These are phyloP conservation scores for Arachnomyces sp. DNA, from an alignment of 2,329 filamentous ascomycete genomes.

Conservation along the genomic window DNA sequence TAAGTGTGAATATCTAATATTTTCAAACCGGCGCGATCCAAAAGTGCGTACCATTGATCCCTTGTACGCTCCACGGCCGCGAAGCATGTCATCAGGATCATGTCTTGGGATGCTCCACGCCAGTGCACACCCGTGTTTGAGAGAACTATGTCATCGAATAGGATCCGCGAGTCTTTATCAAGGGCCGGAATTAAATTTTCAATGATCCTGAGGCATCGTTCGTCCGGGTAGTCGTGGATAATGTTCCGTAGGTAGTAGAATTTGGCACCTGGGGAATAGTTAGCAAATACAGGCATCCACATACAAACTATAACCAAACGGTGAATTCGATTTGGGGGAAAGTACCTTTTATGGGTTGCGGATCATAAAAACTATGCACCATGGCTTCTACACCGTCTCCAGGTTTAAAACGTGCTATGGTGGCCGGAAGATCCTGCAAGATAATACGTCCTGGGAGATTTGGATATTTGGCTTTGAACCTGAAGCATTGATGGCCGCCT, in stretches of 20 bases:
- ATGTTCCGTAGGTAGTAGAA: conserved; percentile 21
- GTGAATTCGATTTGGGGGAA: too few relatives aligned
- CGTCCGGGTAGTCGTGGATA: conserved; percentile 21
- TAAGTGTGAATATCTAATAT: too few relatives aligned
- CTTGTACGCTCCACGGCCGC: too few relatives aligned
- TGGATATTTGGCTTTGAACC: conserved; percentile 25
- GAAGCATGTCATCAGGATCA: too few relatives aligned
- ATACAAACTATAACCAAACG: too few relatives aligned
- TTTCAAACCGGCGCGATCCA: too few relatives aligned
- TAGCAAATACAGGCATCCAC: too few relatives aligned
- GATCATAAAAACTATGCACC: conserved; percentile 20
- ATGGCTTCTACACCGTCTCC: conserved; percentile 23
- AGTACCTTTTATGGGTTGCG: conserved; percentile 21
- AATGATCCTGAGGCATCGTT: conserved; percentile 13
- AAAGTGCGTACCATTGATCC: too few relatives aligned
- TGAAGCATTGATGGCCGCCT: conserved; percentile 31
- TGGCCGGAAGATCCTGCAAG: conserved; percentile 33
- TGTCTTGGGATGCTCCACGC: too few relatives aligned
- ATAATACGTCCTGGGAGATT: conserved; percentile 27
- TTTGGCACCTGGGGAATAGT: conserved; percentile 3
- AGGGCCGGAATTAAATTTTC: conserved; percentile 26
- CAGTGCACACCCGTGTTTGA: conserved; percentile 26
- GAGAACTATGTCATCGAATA: conserved; percentile 39
- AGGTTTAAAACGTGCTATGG: conserved; percentile 19
- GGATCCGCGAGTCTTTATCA: conserved; percentile 26